Evolutionary conservation across 2,329 filamentous ascomycete species (phyloP), one percentile per base, ranked within the genome.

Genomic region (Hirsutella thompsonii): DNA sequence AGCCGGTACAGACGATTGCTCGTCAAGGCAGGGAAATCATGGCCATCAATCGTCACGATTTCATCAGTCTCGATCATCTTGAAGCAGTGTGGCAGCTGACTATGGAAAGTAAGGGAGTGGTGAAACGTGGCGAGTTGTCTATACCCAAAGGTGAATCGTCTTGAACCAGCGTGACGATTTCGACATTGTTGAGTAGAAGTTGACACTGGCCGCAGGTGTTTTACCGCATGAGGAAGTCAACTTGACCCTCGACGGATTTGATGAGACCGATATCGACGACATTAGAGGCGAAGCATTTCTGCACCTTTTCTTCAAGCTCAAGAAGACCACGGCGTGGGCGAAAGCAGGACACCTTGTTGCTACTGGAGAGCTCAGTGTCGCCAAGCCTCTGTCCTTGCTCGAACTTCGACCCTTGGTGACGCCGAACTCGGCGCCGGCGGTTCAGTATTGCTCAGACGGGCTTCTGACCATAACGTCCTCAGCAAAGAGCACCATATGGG

Each of bases 41-140:
- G 4, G 61, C 76, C 13, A 50, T 68, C 44, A 77, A 75, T 42
- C 62, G 68, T 10, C 74, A 78, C 50, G 72, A 77, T 50, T 75
- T 72, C 42, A 50, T 67, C 26, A 60, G 55, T 0, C 59, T 77
- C 4, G 68, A 73, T 42, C 68, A 76, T 44, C 52, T 77, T 14
- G 55, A 50, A 8, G 69, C 66, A 41, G 53, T 54, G 16, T 72
- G 62, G 61, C 57, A 55, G 19, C 49, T 72, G 14, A 54, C 68
- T 8, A 53, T 57, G 5, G 65, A 68, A 20, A 59, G 64, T 6
- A 41, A 56, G 20, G 48, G 44, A 18, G 35, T 59, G 4, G 48
- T 60, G 3, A 18, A 8, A 3, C 56, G 59, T 3, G 54, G 61
- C 18, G 49, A 56, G 9, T 49, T 68, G 14, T 43, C 52, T 2